Base-by-base conservation (phyloP, 1,284 basidiomycete genomes). In the Cronartium ribicola region DNA sequence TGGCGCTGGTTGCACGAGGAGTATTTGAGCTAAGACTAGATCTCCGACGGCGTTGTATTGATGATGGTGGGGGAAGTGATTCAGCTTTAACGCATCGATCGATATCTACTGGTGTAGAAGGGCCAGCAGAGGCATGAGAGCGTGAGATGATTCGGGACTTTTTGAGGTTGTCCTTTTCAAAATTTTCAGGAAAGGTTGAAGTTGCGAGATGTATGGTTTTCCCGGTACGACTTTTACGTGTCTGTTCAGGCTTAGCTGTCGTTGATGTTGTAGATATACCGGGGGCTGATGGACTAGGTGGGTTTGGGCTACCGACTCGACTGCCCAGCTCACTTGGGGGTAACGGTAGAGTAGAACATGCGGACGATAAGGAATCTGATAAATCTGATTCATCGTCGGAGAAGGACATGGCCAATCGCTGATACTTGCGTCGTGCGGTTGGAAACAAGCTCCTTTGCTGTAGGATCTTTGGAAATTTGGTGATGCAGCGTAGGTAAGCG, bases 291-390 rank as follows among this genome's bases (percentile, higher is more conserved):
- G 71, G 71, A 57, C 71, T 74, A 41, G 64, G 51, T 44, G 65
- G 64, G 62, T 74, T 48, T 46, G 57, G 44, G 66, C 71, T 74
- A 67, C 55, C 65, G 39, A 57, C 71, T 46, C 65, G 39, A 62
- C 71, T 74, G 17, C 57, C 71, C 61, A 74, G 39, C 67, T 74
- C 71, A 67, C 71, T 74, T 62, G 71, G 67, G 22, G 71, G 71
- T n/a, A 74, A 59, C 20, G 71, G 71, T 17, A 74, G 44, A 55
- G 71, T 74, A 39, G 71, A 74, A 22, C 71, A 63, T 67, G 71
- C 65, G 20, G 71, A 74, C 11, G 71, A 74, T 62, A 74, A 41
- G 20, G 71, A 66, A 51, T 74, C 71, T 20, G 71, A 74, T 41
- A 74, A 59, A 55, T 74, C 71, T 37, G 71, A 74, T 62, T 74